These are phyloP conservation scores for Pigoraptor vietnamica DNA, from an alignment of 78 protist genomes.

Conservation along the genomic window DNA sequence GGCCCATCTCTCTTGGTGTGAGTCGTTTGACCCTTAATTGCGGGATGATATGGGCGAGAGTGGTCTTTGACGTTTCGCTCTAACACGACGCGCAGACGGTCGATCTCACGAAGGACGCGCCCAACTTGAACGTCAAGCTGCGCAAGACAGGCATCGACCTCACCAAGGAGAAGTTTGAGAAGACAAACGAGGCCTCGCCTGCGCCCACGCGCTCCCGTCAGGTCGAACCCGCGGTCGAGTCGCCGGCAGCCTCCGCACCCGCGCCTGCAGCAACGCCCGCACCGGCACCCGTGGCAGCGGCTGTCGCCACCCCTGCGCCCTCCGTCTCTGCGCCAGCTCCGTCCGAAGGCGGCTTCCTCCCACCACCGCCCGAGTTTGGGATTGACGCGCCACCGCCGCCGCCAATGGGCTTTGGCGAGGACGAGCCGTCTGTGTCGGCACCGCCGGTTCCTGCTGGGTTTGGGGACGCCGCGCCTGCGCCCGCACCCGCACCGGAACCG, in stretches of 20 bases:
- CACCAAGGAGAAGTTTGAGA: background rate
- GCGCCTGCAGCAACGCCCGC: background rate
- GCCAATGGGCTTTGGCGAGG: background rate
- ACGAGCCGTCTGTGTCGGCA: background rate
- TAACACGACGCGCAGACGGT: background rate
- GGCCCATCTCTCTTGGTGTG: too few relatives aligned
- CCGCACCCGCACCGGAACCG: background rate
- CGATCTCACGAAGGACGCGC: too few relatives aligned
- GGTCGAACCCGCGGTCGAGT: background rate
- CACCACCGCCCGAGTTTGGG: background rate
- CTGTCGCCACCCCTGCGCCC: background rate
- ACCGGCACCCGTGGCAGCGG: background rate
- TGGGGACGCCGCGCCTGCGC: background rate
- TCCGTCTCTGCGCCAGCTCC: too few relatives aligned
- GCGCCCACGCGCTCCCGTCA: background rate
- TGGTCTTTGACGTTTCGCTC: too few relatives aligned
- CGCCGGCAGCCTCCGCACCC: background rate
- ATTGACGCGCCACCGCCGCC: background rate
- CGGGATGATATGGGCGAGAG: too few relatives aligned
- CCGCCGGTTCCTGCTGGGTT: background rate
- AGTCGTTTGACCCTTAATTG: too few relatives aligned
- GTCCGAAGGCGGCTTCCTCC: background rate
- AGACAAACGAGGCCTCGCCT: background rate
- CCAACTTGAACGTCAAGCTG: too few relatives aligned
- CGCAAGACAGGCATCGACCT: background rate